Conservation (phyloP, 163 green algal species). For the Chlamydomonas reinhardtii region DNA sequence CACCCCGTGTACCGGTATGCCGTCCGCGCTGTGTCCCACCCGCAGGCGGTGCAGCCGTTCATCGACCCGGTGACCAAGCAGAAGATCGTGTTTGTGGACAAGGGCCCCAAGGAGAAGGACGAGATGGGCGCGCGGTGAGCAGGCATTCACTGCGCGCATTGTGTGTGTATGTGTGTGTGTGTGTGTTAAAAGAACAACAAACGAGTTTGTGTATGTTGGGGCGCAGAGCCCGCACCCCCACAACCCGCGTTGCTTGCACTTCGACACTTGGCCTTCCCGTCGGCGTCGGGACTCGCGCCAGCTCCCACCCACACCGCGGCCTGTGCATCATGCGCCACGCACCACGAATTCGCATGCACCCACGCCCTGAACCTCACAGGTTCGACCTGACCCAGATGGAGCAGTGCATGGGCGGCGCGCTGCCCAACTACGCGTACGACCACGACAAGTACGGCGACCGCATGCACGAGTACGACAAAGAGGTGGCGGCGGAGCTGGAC, state of each 20-base stretch:
- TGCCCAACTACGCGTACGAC: constrained; percentile 56
- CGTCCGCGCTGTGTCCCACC: not conserved
- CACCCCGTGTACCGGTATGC: too few relatives aligned
- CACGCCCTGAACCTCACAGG: not conserved
- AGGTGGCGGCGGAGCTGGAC: constrained; percentile 35
- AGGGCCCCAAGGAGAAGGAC: constrained; percentile 25
- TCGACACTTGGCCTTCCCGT: too few relatives aligned
- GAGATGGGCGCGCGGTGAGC: constrained; percentile 42
- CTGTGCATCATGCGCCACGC: too few relatives aligned
- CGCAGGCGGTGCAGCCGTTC: constrained; percentile 68
- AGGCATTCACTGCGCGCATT: too few relatives aligned
- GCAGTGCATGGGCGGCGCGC: constrained; percentile 68
- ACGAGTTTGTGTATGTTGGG: too few relatives aligned
- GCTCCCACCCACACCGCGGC: too few relatives aligned
- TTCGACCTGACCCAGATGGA: constrained; percentile 78
- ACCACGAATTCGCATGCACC: too few relatives aligned
- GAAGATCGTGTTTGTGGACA: constrained; percentile 70
- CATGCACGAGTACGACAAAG: constrained; percentile 58
- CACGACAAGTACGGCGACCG: constrained; percentile 53
- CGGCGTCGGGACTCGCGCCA: too few relatives aligned
- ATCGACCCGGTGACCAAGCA: constrained; percentile 70
- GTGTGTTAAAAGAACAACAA: too few relatives aligned
- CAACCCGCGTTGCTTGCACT: too few relatives aligned
- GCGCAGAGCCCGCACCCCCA: too few relatives aligned
- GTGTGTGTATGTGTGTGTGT: too few relatives aligned